Conservation (phyloP, 805 yeast species). For the Isabelozyma rhagii region DNA sequence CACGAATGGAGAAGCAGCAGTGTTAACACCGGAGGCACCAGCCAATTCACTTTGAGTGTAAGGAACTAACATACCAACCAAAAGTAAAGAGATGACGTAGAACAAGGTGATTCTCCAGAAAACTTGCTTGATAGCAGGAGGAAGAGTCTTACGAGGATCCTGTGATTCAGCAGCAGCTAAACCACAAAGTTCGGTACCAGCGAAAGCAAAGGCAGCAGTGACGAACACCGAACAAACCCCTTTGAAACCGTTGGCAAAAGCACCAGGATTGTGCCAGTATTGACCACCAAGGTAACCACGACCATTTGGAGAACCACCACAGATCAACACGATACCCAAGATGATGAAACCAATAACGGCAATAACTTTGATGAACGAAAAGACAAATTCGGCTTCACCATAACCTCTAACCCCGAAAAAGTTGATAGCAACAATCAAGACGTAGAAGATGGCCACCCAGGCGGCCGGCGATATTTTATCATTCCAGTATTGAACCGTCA, state of each 20-base stretch:
- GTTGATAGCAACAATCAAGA: constrained; percentile 41
- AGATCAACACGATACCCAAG: constrained; percentile 40
- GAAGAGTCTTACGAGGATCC: constrained; percentile 34
- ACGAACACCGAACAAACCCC: constrained; percentile 39
- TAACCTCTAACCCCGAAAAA: constrained; percentile 55
- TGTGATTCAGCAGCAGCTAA: constrained; percentile 41
- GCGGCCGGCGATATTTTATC: constrained; percentile 52
- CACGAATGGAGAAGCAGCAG: constrained; percentile 29
- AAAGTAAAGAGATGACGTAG: constrained; percentile 42
- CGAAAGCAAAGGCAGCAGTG: constrained; percentile 41
- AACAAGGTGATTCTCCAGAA: constrained; percentile 41
- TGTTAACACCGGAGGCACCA: constrained; percentile 14
- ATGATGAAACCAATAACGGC: constrained; percentile 60
- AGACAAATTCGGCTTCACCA: constrained; percentile 63
- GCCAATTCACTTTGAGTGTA: constrained; percentile 28
- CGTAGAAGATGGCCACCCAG: constrained; percentile 57
- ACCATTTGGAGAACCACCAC: constrained; percentile 48
- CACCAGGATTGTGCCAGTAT: constrained; percentile 55
- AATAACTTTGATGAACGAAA: constrained; percentile 62
- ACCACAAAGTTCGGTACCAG: constrained; percentile 40
- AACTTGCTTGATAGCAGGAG: constrained; percentile 41
- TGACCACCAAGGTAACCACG: constrained; percentile 45
- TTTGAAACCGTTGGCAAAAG: constrained; percentile 46
- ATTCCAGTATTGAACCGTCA: constrained; percentile 58
- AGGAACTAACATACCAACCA: constrained; percentile 57